Base-by-base conservation (phyloP, 2,329 filamentous ascomycete genomes). In the Lachnellula occidentalis region DNA sequence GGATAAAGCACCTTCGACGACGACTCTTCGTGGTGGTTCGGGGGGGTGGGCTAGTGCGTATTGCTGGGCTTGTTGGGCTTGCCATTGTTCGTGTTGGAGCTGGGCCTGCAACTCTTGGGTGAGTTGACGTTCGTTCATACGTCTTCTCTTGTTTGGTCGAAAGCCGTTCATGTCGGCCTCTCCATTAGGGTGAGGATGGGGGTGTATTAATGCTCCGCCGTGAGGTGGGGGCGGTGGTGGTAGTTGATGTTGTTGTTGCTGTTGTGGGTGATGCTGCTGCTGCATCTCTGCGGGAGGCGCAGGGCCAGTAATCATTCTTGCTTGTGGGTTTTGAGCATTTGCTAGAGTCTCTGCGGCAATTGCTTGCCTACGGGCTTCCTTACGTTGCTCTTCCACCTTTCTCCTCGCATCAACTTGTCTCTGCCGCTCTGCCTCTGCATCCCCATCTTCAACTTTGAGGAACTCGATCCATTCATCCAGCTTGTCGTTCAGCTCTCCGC, bases 381-480 rank as follows among this genome's bases (percentile, higher is more conserved):
- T 67, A 31, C 66, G 61, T 14, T 57, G 54, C 50, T 69, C 66
- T 34, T 69, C 66, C n/a, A 67, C 54, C 42, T 62, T 65, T 45
- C 66, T 62, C 34, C 65, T 59, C 1, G 62, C 61, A 41, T 67
- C 64, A n/a, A 68, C 66, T 43, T 68, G 66, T 59, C 66, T 62
- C 64, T 65, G 66, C 48, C 67, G 62, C 56, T 68, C 65, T 5
- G 61, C 62, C 54, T 68, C 67, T 9, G 63, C 66, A 11, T 68
- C 67, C 17, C 56, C 61, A 57, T 69, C 67, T 31, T 69, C 67
- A n/a, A 61, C 55, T 52, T 62, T 66, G 24, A 69, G 51, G 39
- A 68, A 69, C 34, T 67, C 66, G 41, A 69, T 69, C 66, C 66
- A 69, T 49, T 63, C 51, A 48, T 69, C 66, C 36, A 69, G 41